Evolutionary conservation across 192 early-diverging fungal species (phyloP).

Genomic region (Gryganskiella cystojenkinii): DNA sequence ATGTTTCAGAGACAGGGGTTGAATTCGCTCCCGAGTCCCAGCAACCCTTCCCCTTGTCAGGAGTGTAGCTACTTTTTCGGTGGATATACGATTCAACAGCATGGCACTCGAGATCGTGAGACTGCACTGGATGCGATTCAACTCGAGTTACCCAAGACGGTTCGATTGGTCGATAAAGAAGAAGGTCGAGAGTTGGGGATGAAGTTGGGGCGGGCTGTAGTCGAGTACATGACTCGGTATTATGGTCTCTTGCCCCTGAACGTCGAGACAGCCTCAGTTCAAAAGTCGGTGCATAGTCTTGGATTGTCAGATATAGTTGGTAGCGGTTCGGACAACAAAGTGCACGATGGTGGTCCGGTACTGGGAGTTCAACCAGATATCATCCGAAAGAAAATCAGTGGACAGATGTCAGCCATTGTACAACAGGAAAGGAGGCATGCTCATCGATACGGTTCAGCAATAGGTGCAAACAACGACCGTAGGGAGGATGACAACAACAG

Average conservation of each 20-base stretch:
- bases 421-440: too few species aligned
- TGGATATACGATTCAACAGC: constrained; percentile 28
- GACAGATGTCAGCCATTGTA: too few species aligned
- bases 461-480: neutral
- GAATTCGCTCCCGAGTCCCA: constrained; percentile 20
- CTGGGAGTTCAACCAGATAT: too few species aligned
- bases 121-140: constrained; percentile 35
- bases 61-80: constrained; percentile 28
- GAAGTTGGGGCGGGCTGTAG: constrained; percentile 25
- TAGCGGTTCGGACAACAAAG: neutral
- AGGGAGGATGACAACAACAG: constrained; percentile 4
- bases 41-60: constrained; percentile 6
- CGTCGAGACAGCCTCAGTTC: neutral
- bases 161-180: constrained; percentile 27
- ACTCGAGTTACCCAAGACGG: constrained; percentile 31
- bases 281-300: neutral
- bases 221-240: constrained; percentile 20
- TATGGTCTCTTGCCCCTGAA: constrained; percentile 13
- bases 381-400: too few species aligned
- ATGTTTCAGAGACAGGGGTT: constrained; percentile 33
- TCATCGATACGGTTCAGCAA: neutral
- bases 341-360: too few species aligned
- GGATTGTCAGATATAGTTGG: neutral
- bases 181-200: constrained; percentile 31
- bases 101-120: constrained; percentile 11